Percentiles rank a stretch among this genome's conserved stretches.
Conservation (phyloP, 352 stramenopile genomes). For the Phytopythium vexans region DNA sequence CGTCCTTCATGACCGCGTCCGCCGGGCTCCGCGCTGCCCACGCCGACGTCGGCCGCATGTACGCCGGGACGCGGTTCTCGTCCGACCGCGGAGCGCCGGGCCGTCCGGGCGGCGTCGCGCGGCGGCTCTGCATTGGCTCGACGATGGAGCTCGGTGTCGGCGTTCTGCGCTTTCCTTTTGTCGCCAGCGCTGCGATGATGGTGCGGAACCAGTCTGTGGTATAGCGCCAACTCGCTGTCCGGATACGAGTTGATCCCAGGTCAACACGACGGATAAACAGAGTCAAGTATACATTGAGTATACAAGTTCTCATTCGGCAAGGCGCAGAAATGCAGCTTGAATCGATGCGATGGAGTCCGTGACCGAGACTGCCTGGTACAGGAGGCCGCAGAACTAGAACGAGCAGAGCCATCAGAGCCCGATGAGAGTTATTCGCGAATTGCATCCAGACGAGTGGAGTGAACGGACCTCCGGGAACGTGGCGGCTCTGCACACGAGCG, state of each 20-base stretch:
- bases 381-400: slow-evolving; percentile 43
- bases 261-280: too few relatives aligned
- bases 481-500: slow-evolving; percentile 45
- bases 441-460: not conserved
- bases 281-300: not conserved
- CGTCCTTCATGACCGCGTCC: slow-evolving; percentile 37
- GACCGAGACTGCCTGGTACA: slow-evolving; percentile 43
- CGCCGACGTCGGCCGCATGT: slow-evolving; percentile 10
- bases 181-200: too few relatives aligned
- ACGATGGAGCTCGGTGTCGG: too few relatives aligned
- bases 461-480: slow-evolving; percentile 50
- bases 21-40: slow-evolving; percentile 1
- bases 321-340: slow-evolving; percentile 37
- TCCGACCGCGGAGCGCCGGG: slow-evolving; percentile 14
- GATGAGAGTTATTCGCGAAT: not conserved
- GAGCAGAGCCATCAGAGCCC: not conserved
- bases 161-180: too few relatives aligned
- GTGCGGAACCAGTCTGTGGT: too few relatives aligned
- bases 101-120: not conserved
- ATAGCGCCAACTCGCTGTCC: too few relatives aligned
- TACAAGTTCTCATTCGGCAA: slow-evolving; percentile 7
- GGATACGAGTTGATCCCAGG: too few relatives aligned
- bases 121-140: too few relatives aligned
- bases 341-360: slow-evolving; percentile 31
- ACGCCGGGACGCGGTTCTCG: slow-evolving; percentile 32